phyloP scores from a whole-genome alignment of 768 basidiomycete genomes.

The Suillus placidus region DNA sequence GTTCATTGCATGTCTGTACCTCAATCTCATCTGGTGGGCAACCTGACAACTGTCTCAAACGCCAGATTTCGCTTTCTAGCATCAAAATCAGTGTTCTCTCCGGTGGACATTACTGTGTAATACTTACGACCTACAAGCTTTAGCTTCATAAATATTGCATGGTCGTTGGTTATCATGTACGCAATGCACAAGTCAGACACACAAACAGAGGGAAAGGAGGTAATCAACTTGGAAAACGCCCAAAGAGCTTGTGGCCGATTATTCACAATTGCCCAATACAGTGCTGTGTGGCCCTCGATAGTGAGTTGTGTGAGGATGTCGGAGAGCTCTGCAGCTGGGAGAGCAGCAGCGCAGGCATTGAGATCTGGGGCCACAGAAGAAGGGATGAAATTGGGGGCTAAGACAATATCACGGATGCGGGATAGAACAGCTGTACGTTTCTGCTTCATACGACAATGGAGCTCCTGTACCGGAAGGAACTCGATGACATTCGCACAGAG shows the following conservation, averaged over 20 bases:
- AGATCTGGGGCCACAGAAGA: background rate
- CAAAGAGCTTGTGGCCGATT: background rate
- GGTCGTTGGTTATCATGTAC: background rate
- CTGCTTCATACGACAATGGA: background rate
- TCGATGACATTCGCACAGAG: too few relatives aligned
- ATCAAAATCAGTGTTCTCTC: background rate
- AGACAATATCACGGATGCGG: background rate
- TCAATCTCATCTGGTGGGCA: background rate
- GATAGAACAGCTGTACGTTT: background rate
- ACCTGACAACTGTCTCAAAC: background rate
- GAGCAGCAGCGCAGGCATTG: background rate
- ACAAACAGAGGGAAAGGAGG: background rate
- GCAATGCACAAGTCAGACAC: background rate
- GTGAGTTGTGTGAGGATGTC: background rate
- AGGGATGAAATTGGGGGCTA: background rate
- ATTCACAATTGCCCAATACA: background rate
- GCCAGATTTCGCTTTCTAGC: background rate
- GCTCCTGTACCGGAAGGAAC: too few relatives aligned
- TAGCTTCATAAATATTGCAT: background rate
- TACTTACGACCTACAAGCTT: background rate
- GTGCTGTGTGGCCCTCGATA: background rate
- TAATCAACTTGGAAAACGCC: background rate
- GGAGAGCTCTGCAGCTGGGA: background rate
- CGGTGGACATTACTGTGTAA: background rate
- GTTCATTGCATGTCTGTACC: background rate